Evolutionary conservation across 176 grass and related monocot species (phyloP), one percentile per base, ranked within the genome.

Genomic region (Dactylis glomerata): DNA sequence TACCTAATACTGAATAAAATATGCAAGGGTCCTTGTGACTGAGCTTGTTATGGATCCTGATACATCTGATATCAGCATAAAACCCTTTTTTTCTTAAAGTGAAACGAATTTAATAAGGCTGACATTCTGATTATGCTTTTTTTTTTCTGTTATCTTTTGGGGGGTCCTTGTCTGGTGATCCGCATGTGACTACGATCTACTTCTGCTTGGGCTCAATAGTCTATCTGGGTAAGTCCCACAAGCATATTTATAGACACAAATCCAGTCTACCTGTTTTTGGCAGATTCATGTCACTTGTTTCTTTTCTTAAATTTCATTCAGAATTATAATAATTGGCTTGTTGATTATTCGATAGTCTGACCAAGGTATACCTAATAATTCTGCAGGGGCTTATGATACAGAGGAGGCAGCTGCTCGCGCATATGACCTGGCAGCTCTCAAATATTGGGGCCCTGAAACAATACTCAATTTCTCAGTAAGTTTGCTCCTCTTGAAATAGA

Each of bases 401-500:
- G 97, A 99, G 85, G 90, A 92, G 75, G 91, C 89, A 61, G 93
- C 96, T 40, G 93, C 93, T 16, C 93, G 71, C 30, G 85, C 93
- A 0, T 91, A 99, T 19, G 96, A 99, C 69, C 91, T 96, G 45
- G 96, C 93, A n/a, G 91, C 96, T 51, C 86, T 99, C 31, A 99
- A 96, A 65, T 94, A 96, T 42, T 99, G 91, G 96, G 96, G 91
- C 44, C 68, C 91, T 54, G 89, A 89, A 50, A 88, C 89, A 23
- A 58, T 68, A 11, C 89, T 99, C 13, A 96, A 96, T 79, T 99
- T 99, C 76, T 47, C 91, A 13, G 96, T 99, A 92, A 85, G 80
- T 58, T 51, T 49, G 58, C 8, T 49, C 47, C 10, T 36, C 62
- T 40, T 44, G 49, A 54, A 37, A 75, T 15, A 44, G 69, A 16